A percentile compares a stretch with the other conserved stretches of the same genome.
phyloP scores from a whole-genome alignment of 441 rosid species.

The Pelargonium fulgidum region DNA sequence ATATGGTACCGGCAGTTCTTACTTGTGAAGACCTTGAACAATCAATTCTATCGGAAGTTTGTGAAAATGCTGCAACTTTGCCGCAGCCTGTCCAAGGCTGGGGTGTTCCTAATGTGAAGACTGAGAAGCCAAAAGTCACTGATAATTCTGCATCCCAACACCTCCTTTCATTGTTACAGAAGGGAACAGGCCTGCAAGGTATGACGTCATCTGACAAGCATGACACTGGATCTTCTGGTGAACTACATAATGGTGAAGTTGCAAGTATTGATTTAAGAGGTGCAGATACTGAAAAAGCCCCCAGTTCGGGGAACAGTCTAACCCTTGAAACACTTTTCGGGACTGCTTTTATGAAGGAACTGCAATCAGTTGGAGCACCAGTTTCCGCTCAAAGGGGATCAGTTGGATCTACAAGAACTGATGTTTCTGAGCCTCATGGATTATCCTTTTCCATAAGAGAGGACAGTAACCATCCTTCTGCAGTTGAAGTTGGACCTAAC shows the following conservation, averaged over 20 bases:
- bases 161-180: conserved; percentile 80
- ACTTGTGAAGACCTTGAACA: conserved; percentile 99
- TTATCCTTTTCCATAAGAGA: conserved; percentile 25
- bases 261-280: conserved; percentile 31
- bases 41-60: conserved; percentile 67
- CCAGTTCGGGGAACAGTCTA: conserved; percentile 43
- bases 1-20: conserved; percentile 60
- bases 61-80: conserved; percentile 36
- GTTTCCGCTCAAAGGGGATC: conserved; percentile 37
- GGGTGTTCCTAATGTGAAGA: conserved; percentile 31
- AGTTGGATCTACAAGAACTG: conserved; percentile 34
- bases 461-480: conserved; percentile 29
- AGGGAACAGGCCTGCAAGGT: conserved; percentile 37
- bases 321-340: conserved; percentile 95
- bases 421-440: conserved; percentile 40
- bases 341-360: conserved; percentile 87
- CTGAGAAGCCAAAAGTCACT: conserved; percentile 39
- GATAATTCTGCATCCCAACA: conserved; percentile 76
- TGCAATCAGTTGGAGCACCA: conserved; percentile 75
- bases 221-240: conserved; percentile 32
- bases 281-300: conserved; percentile 28
- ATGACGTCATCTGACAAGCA: conserved; percentile 24
- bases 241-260: conserved; percentile 24
- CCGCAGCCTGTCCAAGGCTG: conserved; percentile 29
- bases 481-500: conserved; percentile 31